Conservation (phyloP, 2,329 filamentous ascomycete genomes). For the Microdochium nivale region DNA sequence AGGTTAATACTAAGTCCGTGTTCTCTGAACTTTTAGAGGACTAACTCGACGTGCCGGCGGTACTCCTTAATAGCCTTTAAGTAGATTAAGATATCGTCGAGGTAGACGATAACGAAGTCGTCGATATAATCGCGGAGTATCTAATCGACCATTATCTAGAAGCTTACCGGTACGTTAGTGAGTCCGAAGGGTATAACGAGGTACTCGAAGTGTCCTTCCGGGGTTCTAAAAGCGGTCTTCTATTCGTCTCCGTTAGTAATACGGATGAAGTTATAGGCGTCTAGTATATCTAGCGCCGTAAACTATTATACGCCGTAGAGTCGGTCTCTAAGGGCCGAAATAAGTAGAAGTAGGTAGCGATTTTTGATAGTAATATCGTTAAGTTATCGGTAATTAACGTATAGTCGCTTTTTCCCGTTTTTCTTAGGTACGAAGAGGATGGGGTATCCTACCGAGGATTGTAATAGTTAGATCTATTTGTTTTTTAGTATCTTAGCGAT, state of each 20-base stretch:
- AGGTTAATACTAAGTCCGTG: slow-evolving; percentile 7
- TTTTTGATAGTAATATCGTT: slow-evolving; percentile 16
- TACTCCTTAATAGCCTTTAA: slow-evolving; percentile 13
- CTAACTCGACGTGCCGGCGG: slow-evolving; percentile 10
- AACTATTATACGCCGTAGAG: slow-evolving; percentile 8
- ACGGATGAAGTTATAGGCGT: slow-evolving; percentile 10
- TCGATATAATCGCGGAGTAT: slow-evolving; percentile 3
- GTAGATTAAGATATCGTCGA: slow-evolving; percentile 18
- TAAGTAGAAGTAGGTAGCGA: slow-evolving; percentile 11
- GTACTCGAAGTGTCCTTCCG: slow-evolving; percentile 18
- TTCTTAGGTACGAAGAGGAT: slow-evolving; percentile 12
- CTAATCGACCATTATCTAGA: slow-evolving; percentile 6
- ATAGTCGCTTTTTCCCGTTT: slow-evolving; percentile 8
- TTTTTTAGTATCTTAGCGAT: neutral
- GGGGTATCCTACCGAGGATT: neutral
- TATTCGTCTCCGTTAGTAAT: slow-evolving; percentile 17
- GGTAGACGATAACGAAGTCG: slow-evolving; percentile 5
- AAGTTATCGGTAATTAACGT: slow-evolving; percentile 13
- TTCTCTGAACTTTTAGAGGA: slow-evolving; percentile 5
- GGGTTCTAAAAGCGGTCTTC: slow-evolving; percentile 19
- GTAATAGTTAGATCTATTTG: slow-evolving; percentile 1
- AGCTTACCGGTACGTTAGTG: slow-evolving; percentile 7
- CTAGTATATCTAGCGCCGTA: slow-evolving; percentile 5
- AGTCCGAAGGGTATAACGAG: slow-evolving; percentile 19
- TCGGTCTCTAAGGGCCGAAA: slow-evolving; percentile 9